A percentile compares a stretch with the other conserved stretches of the same genome.
These are phyloP conservation scores for Populus hybrid DNA, from an alignment of 441 rosid genomes.

Conservation along the genomic window DNA sequence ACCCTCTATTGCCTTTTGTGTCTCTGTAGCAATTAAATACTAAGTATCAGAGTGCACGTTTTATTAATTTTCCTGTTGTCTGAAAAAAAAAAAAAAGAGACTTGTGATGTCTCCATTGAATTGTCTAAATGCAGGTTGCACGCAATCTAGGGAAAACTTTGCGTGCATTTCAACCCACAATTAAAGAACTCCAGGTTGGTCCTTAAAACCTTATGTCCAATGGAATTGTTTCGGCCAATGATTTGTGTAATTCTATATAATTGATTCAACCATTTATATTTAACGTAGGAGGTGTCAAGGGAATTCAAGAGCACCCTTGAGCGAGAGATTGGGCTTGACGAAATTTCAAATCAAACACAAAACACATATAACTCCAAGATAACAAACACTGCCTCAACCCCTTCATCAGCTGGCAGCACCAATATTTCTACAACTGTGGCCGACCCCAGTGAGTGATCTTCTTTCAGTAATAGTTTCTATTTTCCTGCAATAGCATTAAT, in stretches of 20 bases:
- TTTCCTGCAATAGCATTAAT: background rate
- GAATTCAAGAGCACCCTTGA: slow-evolving; percentile 95
- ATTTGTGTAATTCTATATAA: slow-evolving; percentile 5
- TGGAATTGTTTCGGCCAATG: background rate
- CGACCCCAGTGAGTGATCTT: slow-evolving; percentile 54
- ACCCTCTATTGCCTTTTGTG: background rate
- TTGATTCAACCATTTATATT: slow-evolving; percentile 14
- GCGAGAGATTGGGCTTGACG: slow-evolving; percentile 89
- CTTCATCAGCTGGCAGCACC: slow-evolving; percentile 34
- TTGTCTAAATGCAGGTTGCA: slow-evolving; percentile 62
- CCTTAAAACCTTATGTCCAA: slow-evolving; percentile 6
- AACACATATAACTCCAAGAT: slow-evolving; percentile 39
- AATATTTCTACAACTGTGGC: slow-evolving; percentile 36
- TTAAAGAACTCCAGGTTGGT: slow-evolving; percentile 84
- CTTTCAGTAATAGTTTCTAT: background rate
- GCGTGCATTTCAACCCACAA: slow-evolving; percentile 89
- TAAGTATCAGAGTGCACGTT: background rate
- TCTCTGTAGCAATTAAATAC: background rate
- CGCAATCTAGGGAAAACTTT: slow-evolving; percentile 86
- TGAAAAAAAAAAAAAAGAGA: background rate
- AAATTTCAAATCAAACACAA: slow-evolving; percentile 42
- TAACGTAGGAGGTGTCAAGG: slow-evolving; percentile 81
- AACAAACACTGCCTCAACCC: slow-evolving; percentile 33
- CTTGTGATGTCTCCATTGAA: slow-evolving; percentile 5
- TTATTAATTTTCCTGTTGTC: background rate